phyloP scores from a whole-genome alignment of 345 rosid genomes.

The Bretschneidera sinensis region DNA sequence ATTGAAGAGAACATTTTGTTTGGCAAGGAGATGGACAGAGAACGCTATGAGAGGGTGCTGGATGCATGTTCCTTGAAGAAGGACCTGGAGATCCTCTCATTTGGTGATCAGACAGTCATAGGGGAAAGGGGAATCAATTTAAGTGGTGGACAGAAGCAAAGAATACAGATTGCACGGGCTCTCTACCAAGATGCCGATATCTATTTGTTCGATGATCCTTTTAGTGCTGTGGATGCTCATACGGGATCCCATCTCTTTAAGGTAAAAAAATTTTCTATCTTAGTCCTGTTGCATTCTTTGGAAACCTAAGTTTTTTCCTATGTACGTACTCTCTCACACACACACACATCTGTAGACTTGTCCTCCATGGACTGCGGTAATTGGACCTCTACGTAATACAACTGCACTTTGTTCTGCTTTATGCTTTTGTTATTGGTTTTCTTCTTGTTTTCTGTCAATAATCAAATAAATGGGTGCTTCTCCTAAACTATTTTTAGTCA shows the following conservation, averaged over 20 bases:
- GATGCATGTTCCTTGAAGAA: constrained; percentile 69
- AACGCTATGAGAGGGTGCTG: constrained; percentile 50
- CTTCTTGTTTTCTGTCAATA: background rate
- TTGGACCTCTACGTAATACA: too few species aligned
- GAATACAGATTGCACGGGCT: constrained; percentile 83
- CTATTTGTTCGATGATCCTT: constrained; percentile 85
- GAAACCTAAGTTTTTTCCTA: background rate
- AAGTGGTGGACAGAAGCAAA: constrained; percentile 89
- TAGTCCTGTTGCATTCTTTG: background rate
- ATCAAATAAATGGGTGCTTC: background rate
- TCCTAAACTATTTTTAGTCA: background rate
- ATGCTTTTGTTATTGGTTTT: background rate
- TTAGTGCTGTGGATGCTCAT: constrained; percentile 89
- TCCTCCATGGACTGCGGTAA: too few species aligned
- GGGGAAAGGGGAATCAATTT: constrained; percentile 88
- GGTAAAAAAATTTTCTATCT: constrained; percentile 27
- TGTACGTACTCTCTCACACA: too few species aligned
- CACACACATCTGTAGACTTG: too few species aligned
- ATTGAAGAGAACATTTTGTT: constrained; percentile 82
- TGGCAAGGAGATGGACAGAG: constrained; percentile 64
- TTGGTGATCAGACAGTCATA: constrained; percentile 74
- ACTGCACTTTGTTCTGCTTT: too few species aligned
- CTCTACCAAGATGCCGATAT: constrained; percentile 84
- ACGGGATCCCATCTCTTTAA: constrained; percentile 81
- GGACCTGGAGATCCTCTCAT: constrained; percentile 71